Evolutionary conservation across 1,284 basidiomycete genomes (phyloP).

Genomic region (Ustilago tritici): DNA sequence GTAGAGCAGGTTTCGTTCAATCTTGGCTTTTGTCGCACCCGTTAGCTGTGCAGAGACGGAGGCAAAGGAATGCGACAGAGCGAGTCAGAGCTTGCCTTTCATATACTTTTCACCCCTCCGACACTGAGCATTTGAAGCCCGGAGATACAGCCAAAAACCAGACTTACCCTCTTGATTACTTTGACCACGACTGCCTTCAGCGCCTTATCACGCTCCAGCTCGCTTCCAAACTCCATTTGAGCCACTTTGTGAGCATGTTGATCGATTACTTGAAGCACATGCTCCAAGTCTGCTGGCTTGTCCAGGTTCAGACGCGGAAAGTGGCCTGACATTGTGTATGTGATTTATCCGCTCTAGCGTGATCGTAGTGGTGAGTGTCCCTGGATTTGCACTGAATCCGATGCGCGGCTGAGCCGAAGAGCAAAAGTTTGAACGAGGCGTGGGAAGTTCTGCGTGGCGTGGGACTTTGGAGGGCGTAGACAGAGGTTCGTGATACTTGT

Average conservation of each 20-base stretch:
- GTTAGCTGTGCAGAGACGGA: conserved; percentile 24
- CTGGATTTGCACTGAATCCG: not conserved
- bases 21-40: conserved; percentile 38
- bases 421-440: not conserved
- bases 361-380: not conserved
- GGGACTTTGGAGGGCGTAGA: not conserved
- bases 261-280: conserved; percentile 32
- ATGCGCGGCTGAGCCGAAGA: conserved; percentile 1
- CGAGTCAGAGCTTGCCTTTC: not conserved
- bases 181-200: conserved; percentile 38
- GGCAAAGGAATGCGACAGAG: not conserved
- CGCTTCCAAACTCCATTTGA: conserved; percentile 52
- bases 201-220: conserved; percentile 39
- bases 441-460: conserved; percentile 2
- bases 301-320: conserved; percentile 45
- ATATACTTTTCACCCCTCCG: not conserved
- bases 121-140: not conserved
- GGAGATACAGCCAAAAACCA: not conserved
- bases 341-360: not conserved
- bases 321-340: conserved; percentile 38
- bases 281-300: conserved; percentile 39
- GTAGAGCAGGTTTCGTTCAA: conserved; percentile 45
- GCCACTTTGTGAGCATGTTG: conserved; percentile 45
- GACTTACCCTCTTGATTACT: conserved; percentile 39
- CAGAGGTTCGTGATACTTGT: not conserved